Evolutionary conservation across 257 asterid species (phyloP).

Genomic region (Thymus mandschuricus): DNA sequence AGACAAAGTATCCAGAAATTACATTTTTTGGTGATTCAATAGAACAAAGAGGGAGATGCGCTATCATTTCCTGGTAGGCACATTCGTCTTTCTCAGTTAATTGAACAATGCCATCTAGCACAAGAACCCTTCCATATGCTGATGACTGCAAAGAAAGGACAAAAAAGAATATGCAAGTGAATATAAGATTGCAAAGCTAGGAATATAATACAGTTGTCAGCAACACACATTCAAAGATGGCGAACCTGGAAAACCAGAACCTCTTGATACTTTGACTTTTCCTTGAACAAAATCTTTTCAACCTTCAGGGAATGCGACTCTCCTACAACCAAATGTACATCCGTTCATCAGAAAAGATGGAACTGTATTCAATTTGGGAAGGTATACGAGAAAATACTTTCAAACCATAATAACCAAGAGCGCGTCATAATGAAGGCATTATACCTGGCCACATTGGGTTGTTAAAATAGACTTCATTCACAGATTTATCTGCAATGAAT

Average conservation of each 20-base stretch:
- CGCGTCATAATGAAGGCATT: neutral
- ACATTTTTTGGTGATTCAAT: slow-evolving; percentile 81
- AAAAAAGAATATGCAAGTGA: neutral
- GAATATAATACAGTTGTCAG: neutral
- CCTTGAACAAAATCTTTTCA: slow-evolving; percentile 75
- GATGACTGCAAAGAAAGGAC: slow-evolving; percentile 57
- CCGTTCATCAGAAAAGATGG: neutral
- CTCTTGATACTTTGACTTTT: slow-evolving; percentile 84
- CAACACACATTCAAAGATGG: slow-evolving; percentile 29
- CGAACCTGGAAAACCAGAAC: slow-evolving; percentile 92
- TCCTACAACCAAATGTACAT: slow-evolving; percentile 48
- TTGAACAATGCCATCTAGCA: slow-evolving; percentile 95
- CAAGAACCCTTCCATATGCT: slow-evolving; percentile 89
- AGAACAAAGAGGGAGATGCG: slow-evolving; percentile 97
- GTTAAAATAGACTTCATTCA: slow-evolving; percentile 62
- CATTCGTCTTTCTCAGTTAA: slow-evolving; percentile 98
- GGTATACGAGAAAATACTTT: slow-evolving; percentile 5
- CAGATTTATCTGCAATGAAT: slow-evolving; percentile 50
- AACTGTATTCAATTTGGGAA: neutral
- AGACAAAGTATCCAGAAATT: slow-evolving; percentile 30
- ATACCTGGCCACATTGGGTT: slow-evolving; percentile 99
- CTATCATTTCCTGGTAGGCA: slow-evolving; percentile 98
- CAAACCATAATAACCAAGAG: slow-evolving; percentile 17
- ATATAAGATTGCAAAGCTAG: slow-evolving; percentile 14
- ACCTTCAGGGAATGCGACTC: slow-evolving; percentile 94